These are phyloP conservation scores for Exserohilum turcica DNA, from an alignment of 2,329 filamentous ascomycete species.

Conservation along the genomic window DNA sequence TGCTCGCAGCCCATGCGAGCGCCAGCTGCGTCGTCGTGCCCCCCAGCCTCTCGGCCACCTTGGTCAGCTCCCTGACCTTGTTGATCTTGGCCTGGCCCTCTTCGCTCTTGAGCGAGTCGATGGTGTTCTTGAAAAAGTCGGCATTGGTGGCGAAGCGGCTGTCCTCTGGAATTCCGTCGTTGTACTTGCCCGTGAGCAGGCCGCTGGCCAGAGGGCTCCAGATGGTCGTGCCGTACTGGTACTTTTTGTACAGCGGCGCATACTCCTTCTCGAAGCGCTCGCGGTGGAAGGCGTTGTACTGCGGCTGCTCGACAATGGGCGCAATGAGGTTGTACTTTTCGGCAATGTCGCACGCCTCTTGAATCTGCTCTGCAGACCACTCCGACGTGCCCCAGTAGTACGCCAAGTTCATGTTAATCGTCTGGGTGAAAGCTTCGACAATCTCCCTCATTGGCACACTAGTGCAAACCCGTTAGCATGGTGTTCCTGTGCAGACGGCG, in stretches of 20 bases:
- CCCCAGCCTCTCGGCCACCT: constrained; percentile 56
- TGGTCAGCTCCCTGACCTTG: constrained; percentile 62
- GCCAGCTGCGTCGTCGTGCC: constrained; percentile 58
- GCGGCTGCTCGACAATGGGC: constrained; percentile 59
- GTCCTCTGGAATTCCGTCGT: constrained; percentile 65
- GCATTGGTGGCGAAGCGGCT: constrained; percentile 65
- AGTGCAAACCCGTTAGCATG: constrained; percentile 6
- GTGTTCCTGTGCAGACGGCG: too few relatives aligned
- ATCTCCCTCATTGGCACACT: constrained; percentile 67
- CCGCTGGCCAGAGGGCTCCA: constrained; percentile 63
- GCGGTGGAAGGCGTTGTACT: constrained; percentile 67
- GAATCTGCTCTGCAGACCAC: constrained; percentile 65
- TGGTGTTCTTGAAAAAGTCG: constrained; percentile 62
- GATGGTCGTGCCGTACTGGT: constrained; percentile 60
- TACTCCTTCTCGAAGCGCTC: constrained; percentile 67
- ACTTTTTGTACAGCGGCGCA: constrained; percentile 61
- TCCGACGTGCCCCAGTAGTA: constrained; percentile 62
- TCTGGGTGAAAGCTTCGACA: constrained; percentile 60
- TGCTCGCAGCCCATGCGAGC: constrained; percentile 65
- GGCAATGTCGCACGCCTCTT: constrained; percentile 63
- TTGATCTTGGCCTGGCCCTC: constrained; percentile 61
- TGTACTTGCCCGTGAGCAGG: constrained; percentile 68
- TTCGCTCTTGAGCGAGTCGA: constrained; percentile 57
- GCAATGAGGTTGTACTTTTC: constrained; percentile 68
- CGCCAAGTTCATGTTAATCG: constrained; percentile 61